Percentiles rank a stretch among this genome's conserved stretches.
These are phyloP conservation scores for Diatrype stigma DNA, from an alignment of 2,329 filamentous ascomycete genomes.

Conservation along the genomic window DNA sequence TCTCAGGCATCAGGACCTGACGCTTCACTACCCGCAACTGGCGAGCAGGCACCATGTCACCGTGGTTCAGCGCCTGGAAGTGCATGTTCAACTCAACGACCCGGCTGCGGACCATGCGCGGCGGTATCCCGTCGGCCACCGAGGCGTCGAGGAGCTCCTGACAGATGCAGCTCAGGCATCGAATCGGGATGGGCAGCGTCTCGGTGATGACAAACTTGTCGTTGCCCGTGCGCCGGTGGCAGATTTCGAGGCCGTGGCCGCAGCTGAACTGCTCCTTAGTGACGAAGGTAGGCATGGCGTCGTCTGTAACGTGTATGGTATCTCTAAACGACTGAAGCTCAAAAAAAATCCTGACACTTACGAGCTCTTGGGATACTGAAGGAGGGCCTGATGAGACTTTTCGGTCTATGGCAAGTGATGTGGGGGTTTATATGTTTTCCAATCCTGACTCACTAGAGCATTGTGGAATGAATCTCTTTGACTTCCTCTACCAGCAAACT, in stretches of 20 bases:
- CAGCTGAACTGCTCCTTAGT: slow-evolving; percentile 12
- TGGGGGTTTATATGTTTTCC: not conserved
- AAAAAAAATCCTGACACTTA: not conserved
- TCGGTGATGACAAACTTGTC: slow-evolving; percentile 4
- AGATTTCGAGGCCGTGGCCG: slow-evolving; percentile 7
- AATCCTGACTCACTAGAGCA: not conserved
- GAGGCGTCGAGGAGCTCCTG: not conserved
- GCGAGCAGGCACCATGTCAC: not conserved
- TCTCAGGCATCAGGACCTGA: not conserved
- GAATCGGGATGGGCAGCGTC: slow-evolving; percentile 4
- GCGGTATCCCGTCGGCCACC: not conserved
- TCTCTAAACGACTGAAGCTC: not conserved
- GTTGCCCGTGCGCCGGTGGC: slow-evolving; percentile 2
- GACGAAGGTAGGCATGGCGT: slow-evolving; percentile 12
- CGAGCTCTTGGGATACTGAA: not conserved
- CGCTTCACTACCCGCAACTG: not conserved
- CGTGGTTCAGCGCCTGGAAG: not conserved
- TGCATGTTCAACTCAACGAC: slow-evolving; percentile 1
- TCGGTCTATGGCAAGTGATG: too few species aligned
- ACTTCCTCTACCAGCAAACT: not conserved
- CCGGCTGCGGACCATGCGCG: not conserved
- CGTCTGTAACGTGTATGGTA: not conserved
- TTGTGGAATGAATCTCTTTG: not conserved
- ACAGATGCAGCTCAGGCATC: slow-evolving; percentile 11
- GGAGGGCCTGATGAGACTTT: not conserved